Base-by-base conservation (phyloP, 1,284 basidiomycete genomes). In the Ganoderma meredithae region DNA sequence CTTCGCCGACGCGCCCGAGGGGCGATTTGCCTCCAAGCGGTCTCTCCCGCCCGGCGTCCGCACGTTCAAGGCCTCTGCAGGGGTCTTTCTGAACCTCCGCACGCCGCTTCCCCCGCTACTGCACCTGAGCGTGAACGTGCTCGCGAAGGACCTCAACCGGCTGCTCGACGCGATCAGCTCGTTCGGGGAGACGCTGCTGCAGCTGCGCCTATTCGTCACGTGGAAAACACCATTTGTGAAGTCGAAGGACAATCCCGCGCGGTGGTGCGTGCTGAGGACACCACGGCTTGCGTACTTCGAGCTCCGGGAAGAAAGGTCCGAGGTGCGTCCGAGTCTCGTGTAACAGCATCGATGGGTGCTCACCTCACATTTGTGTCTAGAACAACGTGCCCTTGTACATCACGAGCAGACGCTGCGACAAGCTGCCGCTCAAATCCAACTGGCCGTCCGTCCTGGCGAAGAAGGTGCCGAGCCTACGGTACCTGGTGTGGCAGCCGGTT, bases 251-350 rank as follows among this genome's bases (percentile, higher is more conserved):
- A 49, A 40, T 27, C 44, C 47, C 2, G 47, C 39, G 25, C 31
- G 64, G 36, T 12, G 40, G 12, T 39, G 44, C 59, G 12, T 36
- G 36, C 8, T 65, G 3, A 27, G 53, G 22, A 17, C 40, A 12
- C 64, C 64, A 0, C 12, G n/a, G 1, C 36, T 65, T 10, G 58
- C 53, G 22, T 65, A 65, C 43, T 39, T 65, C 22, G 64, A 65
- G 39, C 13, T 65, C 8, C n/a, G 19, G 17, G 58, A 65, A 17
- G 25, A 64, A 9, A 39, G 55, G 55, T 39, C 55, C 17, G 55
- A 58, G 55, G 55, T 58, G 12, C 19, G 55, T 36, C 19, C 8
- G 19, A 17, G 55, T 58, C n/a, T 39, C 17, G 6, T 10, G 15
- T 4, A 25, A 9, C 4, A 31, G 6, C 12, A 47, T 47, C 6